A percentile compares a stretch with the other conserved stretches of the same genome.
Conservation (phyloP, 1,284 basidiomycete genomes). For the Pyrrhoderma lamaoense region DNA sequence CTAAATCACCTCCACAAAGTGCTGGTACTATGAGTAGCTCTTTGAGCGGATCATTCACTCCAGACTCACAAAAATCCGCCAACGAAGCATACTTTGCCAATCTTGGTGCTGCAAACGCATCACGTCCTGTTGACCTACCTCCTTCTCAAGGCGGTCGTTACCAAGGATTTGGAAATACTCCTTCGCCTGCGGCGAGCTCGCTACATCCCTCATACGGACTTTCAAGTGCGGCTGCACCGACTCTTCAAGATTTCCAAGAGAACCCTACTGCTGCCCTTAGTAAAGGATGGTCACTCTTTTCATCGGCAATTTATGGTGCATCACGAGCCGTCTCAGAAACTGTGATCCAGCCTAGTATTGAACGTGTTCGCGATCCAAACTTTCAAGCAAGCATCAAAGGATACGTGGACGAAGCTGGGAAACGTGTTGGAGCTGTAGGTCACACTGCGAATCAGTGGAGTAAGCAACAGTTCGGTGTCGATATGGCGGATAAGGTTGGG, state of each 20-base stretch:
- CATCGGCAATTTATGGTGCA: slow-evolving; percentile 66
- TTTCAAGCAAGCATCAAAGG: slow-evolving; percentile 66
- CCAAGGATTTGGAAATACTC: slow-evolving; percentile 75
- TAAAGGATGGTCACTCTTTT: slow-evolving; percentile 83
- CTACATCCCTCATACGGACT: slow-evolving; percentile 54
- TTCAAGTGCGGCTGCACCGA: slow-evolving; percentile 66
- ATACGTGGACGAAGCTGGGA: slow-evolving; percentile 63
- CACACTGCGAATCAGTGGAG: slow-evolving; percentile 65
- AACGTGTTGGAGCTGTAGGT: slow-evolving; percentile 50
- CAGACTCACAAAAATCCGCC: slow-evolving; percentile 52
- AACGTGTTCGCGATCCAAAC: slow-evolving; percentile 66
- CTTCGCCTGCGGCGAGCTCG: slow-evolving; percentile 34
- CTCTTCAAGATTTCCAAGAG: slow-evolving; percentile 66
- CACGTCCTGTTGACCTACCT: slow-evolving; percentile 61
- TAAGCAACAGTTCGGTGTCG: slow-evolving; percentile 66
- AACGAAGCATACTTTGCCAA: slow-evolving; percentile 74
- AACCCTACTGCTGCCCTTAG: slow-evolving; percentile 70
- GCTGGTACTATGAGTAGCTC: slow-evolving; percentile 31
- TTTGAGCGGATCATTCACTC: slow-evolving; percentile 29
- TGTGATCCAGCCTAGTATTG: slow-evolving; percentile 76
- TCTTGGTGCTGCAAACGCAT: slow-evolving; percentile 67
- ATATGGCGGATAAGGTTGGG: slow-evolving; percentile 66
- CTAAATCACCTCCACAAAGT: slow-evolving; percentile 31
- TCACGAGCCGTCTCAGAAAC: slow-evolving; percentile 68
- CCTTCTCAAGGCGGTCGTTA: slow-evolving; percentile 84